phyloP scores from a whole-genome alignment of 2,329 filamentous ascomycete genomes.

The Phaeosphaeria sp. region DNA sequence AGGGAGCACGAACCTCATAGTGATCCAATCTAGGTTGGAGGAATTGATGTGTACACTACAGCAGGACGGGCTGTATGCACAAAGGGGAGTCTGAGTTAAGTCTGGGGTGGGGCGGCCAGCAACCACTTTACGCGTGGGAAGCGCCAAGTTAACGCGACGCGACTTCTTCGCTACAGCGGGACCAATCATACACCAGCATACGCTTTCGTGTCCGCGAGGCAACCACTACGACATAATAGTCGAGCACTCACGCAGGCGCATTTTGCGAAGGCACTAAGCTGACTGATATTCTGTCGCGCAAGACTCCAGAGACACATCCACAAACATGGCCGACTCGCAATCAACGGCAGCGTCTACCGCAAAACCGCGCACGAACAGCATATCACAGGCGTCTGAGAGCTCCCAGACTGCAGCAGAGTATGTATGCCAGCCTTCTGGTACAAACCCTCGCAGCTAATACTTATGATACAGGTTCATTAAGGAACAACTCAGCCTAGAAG shows the following conservation, averaged over 20 bases:
- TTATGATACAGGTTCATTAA: slow-evolving; percentile 74
- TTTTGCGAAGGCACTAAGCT: not conserved
- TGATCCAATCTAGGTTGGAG: slow-evolving; percentile 7
- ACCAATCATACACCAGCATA: not conserved
- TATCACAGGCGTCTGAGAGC: slow-evolving; percentile 56
- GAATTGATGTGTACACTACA: not conserved
- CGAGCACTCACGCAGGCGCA: not conserved
- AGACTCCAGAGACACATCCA: not conserved
- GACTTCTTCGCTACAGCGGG: not conserved
- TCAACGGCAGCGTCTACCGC: slow-evolving; percentile 21
- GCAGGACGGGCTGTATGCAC: not conserved
- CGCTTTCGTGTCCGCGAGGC: not conserved
- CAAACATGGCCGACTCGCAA: slow-evolving; percentile 38
- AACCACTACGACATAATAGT: not conserved
- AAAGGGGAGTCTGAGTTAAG: slow-evolving; percentile 5
- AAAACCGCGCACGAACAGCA: slow-evolving; percentile 46
- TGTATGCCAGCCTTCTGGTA: slow-evolving; percentile 1
- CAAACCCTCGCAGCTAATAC: not conserved
- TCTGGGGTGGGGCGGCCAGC: slow-evolving; percentile 1
- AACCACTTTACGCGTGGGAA: not conserved
- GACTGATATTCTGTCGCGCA: not conserved
- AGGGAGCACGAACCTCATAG: slow-evolving; percentile 28
- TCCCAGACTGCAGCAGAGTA: slow-evolving; percentile 63
- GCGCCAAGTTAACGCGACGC: not conserved
- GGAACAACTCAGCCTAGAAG: slow-evolving; percentile 87